Base-by-base conservation (phyloP, 805 yeast genomes). In the Candida oleophila region DNA sequence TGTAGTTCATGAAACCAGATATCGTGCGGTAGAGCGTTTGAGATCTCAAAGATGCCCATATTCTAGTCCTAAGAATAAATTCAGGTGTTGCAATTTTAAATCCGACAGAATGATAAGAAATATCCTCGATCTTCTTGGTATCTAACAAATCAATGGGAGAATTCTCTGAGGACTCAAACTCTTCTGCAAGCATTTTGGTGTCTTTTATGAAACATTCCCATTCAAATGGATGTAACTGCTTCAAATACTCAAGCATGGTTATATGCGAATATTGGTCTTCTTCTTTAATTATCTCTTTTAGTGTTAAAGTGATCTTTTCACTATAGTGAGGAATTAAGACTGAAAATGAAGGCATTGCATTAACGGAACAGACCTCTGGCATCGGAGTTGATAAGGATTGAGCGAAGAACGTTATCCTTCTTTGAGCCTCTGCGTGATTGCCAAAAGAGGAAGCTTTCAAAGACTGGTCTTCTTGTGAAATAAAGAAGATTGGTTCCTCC, bases 181-280 rank as follows among this genome's bases (percentile, higher is more conserved):
- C 97, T 68, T 90, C 96, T 42, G 97, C 97, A 62, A 92, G 75
- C 62, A 90, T 85, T 78, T 89, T 89, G 42, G 98, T 91, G 70
- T 92, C 99, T 68, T 88, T 89, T 42, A 94, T 97, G 61, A 94
- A 92, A 72, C 96, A 89, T 52, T 87, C 92, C 99, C 99, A 94
- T 73, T 92, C 99, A 50, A 87, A 85, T 35, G 98, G 97, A 66
- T 92, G 96, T 54, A 92, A 77, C 71, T 89, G 96, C 70, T 92
- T 92, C 72, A 92, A 78, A 65, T 92, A 92, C 71, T 94, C 99
- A 57, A 92, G 78, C 59, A 94, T 73, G 14, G 97, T 92, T 46
- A 94, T 94, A 68, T 96, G 87, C 20, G 98, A 88, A 69, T 87
- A 89, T 72, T 90, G 96, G 64, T 91, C 97, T 68, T 94, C 98